These are phyloP conservation scores for Selenicereus undatus DNA, from an alignment of 148 eudicot species.

Conservation along the genomic window DNA sequence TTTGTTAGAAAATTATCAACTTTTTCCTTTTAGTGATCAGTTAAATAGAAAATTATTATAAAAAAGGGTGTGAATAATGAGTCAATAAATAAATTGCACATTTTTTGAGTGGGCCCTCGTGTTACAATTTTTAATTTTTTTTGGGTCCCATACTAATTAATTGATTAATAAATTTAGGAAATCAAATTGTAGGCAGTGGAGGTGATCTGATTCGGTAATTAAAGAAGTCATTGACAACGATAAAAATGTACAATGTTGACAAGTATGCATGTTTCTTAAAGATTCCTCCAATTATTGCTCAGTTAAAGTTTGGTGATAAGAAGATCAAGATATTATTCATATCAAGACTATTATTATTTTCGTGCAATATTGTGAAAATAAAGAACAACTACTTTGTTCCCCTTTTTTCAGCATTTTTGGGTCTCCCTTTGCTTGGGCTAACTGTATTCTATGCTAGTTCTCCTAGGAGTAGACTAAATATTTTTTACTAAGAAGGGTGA, in stretches of 20 bases:
- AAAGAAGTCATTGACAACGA: neutral
- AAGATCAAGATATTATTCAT: neutral
- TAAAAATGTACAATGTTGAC: conserved; percentile 1
- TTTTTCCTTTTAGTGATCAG: no score
- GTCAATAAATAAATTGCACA: neutral
- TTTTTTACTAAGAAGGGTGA: no score
- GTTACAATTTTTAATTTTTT: no score
- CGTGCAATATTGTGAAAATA: no score
- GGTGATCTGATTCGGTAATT: neutral
- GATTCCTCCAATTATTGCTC: neutral
- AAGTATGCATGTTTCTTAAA: neutral
- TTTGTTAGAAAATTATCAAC: no score
- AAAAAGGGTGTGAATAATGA: neutral
- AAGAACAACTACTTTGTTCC: neutral
- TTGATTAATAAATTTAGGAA: neutral
- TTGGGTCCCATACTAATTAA: no score
- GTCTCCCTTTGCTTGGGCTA: no score
- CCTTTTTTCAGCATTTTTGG: no score
- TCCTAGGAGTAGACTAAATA: no score
- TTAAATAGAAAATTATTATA: no score
- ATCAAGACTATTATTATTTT: neutral
- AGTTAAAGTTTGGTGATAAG: neutral
- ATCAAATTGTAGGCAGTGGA: neutral
- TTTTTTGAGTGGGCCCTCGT: neutral
- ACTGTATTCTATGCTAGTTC: no score